phyloP scores from a whole-genome alignment of 1,284 basidiomycete species.

The Heterobasidion occidentale region DNA sequence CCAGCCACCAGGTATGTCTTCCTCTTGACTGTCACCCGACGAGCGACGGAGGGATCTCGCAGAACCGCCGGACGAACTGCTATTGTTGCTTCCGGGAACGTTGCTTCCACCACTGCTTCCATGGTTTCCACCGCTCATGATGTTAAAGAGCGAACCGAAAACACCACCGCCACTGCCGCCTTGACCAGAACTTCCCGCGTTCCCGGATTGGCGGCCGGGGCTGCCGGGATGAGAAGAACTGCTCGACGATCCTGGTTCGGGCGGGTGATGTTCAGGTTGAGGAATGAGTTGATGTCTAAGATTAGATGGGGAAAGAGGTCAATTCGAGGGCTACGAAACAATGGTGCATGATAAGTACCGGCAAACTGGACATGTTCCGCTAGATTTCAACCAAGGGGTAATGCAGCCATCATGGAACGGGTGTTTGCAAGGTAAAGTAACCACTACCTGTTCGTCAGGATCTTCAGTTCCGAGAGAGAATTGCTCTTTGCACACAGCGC shows the following conservation, averaged over 20 bases:
- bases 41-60: neutral
- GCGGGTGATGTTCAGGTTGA: slow-evolving; percentile 5
- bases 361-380: slow-evolving; percentile 82
- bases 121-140: slow-evolving; percentile 4
- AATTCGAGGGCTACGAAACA: neutral
- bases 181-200: neutral
- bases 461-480: slow-evolving; percentile 61
- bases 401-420: slow-evolving; percentile 80
- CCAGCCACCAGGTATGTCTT: slow-evolving; percentile 9
- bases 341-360: slow-evolving; percentile 31
- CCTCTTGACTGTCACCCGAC: neutral
- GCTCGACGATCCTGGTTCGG: slow-evolving; percentile 3
- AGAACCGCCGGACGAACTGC: neutral
- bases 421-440: slow-evolving; percentile 74
- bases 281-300: slow-evolving; percentile 4
- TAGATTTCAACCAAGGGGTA: slow-evolving; percentile 74
- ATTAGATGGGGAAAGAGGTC: neutral
- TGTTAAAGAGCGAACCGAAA: slow-evolving; percentile 7
- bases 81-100: neutral
- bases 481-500: slow-evolving; percentile 75
- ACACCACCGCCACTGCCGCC: slow-evolving; percentile 3
- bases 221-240: neutral
- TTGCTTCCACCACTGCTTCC: slow-evolving; percentile 1
- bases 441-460: slow-evolving; percentile 59
- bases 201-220: neutral